These are phyloP conservation scores for Candida labiduridarum DNA, from an alignment of 1,139 yeast genomes.

Conservation along the genomic window DNA sequence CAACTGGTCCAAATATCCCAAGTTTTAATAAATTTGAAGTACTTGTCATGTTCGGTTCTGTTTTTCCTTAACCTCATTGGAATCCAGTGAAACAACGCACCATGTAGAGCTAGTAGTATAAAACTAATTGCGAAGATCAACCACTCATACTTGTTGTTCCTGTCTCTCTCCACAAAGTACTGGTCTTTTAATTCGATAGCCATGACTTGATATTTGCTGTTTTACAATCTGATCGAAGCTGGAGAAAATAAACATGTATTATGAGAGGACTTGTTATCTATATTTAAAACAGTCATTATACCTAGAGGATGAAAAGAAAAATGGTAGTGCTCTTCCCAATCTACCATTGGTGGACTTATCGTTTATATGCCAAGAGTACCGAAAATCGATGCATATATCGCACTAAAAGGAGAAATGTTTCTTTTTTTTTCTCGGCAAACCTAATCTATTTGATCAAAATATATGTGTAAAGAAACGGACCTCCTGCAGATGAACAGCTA, in stretches of 20 bases:
- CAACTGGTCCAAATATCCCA: conserved; percentile 35
- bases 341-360: conserved; percentile 16
- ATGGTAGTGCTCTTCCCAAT: neutral
- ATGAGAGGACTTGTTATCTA: conserved; percentile 1
- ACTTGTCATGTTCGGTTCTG: conserved; percentile 13
- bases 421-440: conserved; percentile 4
- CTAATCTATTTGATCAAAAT: neutral
- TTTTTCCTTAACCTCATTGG: conserved; percentile 27
- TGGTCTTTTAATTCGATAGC: conserved; percentile 24
- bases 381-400: neutral
- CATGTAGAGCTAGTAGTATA: conserved; percentile 35
- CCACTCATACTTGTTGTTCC: conserved; percentile 43
- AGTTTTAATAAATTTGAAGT: conserved; percentile 27
- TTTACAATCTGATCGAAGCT: neutral
- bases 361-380: conserved; percentile 7
- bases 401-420: neutral
- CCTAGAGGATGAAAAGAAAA: neutral
- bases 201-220: neutral
- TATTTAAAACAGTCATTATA: neutral
- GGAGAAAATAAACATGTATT: neutral
- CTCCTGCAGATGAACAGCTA: too few relatives aligned
- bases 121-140: conserved; percentile 30
- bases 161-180: conserved; percentile 37
- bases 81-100: conserved; percentile 45
- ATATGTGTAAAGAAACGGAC: neutral